Evolutionary conservation across 164 flowering plant species (phyloP).

Genomic region (Stephania cephalantha): DNA sequence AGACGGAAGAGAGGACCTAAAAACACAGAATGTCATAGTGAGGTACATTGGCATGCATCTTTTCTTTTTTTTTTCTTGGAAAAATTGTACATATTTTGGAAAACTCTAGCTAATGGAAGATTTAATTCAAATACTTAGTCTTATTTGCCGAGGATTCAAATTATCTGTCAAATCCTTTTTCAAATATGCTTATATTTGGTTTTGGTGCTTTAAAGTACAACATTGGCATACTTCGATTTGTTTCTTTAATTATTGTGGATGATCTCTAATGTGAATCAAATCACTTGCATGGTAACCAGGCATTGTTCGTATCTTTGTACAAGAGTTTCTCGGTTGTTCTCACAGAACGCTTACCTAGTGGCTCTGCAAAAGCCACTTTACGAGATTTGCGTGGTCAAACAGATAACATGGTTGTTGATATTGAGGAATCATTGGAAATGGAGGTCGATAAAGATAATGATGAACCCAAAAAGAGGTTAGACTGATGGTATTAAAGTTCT

Average conservation of each 20-base stretch:
- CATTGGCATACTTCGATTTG: background rate
- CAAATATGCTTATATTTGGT: background rate
- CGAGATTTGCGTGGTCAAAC: constrained; percentile 30
- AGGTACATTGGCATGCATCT: background rate
- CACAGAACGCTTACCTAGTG: constrained; percentile 62
- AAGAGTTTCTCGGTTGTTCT: constrained; percentile 62
- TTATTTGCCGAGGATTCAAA: background rate
- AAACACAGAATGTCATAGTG: background rate
- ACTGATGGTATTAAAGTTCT: background rate
- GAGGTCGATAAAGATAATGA: constrained; percentile 67
- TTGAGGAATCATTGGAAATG: constrained; percentile 62
- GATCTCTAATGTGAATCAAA: background rate
- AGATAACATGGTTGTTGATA: constrained; percentile 58
- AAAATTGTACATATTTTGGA: background rate
- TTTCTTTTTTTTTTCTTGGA: too few relatives aligned
- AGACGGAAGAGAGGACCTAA: too few relatives aligned
- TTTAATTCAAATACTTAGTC: too few relatives aligned
- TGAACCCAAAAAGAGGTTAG: constrained; percentile 45
- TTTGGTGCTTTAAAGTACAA: background rate
- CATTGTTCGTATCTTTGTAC: constrained; percentile 64
- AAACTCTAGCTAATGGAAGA: background rate
- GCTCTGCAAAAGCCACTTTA: constrained; percentile 36
- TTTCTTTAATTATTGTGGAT: background rate
- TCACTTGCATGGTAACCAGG: constrained; percentile 33
- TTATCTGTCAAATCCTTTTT: background rate